phyloP scores from a whole-genome alignment of 1,139 yeast genomes.

The Lodderomyces jiufengensis region DNA sequence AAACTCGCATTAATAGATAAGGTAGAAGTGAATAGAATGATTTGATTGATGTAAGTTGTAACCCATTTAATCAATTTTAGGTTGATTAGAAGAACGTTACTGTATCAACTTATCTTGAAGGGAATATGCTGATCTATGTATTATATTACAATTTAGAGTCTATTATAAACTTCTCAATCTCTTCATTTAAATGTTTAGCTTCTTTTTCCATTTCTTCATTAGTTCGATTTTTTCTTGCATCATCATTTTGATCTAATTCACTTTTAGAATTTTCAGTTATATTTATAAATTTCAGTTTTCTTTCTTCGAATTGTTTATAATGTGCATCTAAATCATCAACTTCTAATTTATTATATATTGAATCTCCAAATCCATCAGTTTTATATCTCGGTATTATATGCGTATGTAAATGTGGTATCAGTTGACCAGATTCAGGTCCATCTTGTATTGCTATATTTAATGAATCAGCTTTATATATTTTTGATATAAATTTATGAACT shows the following conservation, averaged over 20 bases:
- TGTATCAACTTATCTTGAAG: too few species aligned
- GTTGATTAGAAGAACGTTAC: too few species aligned
- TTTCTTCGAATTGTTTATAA: constrained; percentile 28
- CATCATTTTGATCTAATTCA: constrained; percentile 29
- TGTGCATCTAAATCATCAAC: constrained; percentile 30
- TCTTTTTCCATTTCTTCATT: constrained; percentile 63
- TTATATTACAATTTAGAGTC: too few species aligned
- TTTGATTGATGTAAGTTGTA: too few species aligned
- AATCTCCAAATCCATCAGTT: constrained; percentile 57
- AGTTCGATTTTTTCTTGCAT: constrained; percentile 49
- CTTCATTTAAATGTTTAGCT: constrained; percentile 48
- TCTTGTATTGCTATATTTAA: constrained; percentile 90
- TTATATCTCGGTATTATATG: constrained; percentile 82
- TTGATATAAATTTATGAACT: constrained; percentile 62
- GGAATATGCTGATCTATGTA: too few species aligned
- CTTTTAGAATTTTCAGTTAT: constrained; percentile 15
- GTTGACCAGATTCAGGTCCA: constrained; percentile 94
- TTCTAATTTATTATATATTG: constrained; percentile 60
- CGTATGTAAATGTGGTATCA: constrained; percentile 89
- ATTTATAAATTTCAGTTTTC: constrained; percentile 15
- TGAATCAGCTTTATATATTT: constrained; percentile 70
- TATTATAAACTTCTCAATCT: constrained; percentile 29
- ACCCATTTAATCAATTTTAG: too few species aligned
- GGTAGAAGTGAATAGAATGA: too few species aligned
- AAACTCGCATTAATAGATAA: too few species aligned